These are phyloP conservation scores for Aspergillus sclerotiicarbonarius DNA, from an alignment of 495 filamentous ascomycete genomes.

Conservation along the genomic window DNA sequence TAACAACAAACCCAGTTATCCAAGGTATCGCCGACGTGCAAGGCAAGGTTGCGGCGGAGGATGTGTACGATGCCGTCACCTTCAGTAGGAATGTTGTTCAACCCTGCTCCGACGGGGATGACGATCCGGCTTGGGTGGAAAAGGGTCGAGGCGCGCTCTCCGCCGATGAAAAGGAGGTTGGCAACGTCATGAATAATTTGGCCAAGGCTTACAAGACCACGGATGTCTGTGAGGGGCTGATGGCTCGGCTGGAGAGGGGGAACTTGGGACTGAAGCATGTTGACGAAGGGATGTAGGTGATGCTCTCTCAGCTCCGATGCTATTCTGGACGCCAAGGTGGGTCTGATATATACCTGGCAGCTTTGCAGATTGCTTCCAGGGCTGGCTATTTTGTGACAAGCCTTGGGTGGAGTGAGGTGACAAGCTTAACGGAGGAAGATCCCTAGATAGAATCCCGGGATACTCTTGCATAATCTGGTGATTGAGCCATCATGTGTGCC, in stretches of 20 bases:
- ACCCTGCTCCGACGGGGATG: too few species aligned
- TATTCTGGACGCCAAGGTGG: constrained; percentile 24
- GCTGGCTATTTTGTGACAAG: too few species aligned
- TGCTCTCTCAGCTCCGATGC: constrained; percentile 19
- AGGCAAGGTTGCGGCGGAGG: background rate
- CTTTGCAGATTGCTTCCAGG: too few species aligned
- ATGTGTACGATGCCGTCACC: background rate
- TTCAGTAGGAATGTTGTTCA: background rate
- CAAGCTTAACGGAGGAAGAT: too few species aligned
- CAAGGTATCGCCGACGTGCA: background rate
- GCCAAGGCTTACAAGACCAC: background rate
- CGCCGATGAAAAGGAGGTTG: background rate
- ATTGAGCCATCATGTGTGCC: too few species aligned
- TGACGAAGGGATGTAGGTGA: background rate
- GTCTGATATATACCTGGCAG: too few species aligned
- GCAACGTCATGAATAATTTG: background rate
- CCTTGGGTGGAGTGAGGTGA: too few species aligned
- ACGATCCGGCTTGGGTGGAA: background rate
- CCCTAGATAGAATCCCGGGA: too few species aligned
- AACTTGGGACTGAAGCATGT: background rate
- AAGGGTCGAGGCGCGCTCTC: background rate
- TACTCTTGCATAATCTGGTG: too few species aligned
- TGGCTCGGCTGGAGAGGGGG: background rate
- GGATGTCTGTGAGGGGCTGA: background rate
- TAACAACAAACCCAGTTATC: too few species aligned